A percentile compares a stretch with the other conserved stretches of the same genome.
These are phyloP conservation scores for Xylaria flabelliformis DNA, from an alignment of 495 filamentous ascomycete species.

Conservation along the genomic window DNA sequence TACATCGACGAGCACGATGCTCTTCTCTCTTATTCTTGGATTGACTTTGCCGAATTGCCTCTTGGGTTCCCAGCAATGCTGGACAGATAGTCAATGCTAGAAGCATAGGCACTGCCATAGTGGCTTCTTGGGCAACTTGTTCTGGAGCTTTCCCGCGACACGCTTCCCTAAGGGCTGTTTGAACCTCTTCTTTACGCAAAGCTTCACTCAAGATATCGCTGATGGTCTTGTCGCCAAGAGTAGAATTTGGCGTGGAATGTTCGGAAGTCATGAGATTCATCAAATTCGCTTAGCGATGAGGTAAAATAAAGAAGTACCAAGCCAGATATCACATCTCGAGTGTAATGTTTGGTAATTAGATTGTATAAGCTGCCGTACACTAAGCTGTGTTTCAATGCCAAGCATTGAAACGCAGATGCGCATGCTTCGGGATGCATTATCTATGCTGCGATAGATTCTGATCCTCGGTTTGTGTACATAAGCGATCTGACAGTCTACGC, in stretches of 20 bases:
- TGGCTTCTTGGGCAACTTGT: slow-evolving; percentile 15
- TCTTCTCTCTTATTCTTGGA: slow-evolving; percentile 51
- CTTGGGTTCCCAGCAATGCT: slow-evolving; percentile 52
- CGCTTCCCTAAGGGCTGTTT: slow-evolving; percentile 10
- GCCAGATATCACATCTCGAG: not conserved
- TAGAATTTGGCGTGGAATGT: not conserved
- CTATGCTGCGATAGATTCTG: not conserved
- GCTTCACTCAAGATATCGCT: slow-evolving; percentile 8
- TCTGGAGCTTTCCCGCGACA: slow-evolving; percentile 16
- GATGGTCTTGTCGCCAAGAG: slow-evolving; percentile 3
- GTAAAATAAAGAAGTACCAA: not conserved
- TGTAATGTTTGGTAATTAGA: not conserved
- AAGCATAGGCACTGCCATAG: slow-evolving; percentile 41
- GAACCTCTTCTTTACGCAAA: slow-evolving; percentile 5
- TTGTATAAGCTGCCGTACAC: not conserved
- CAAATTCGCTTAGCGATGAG: not conserved
- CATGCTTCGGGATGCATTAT: slow-evolving; percentile 5
- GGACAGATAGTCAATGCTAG: slow-evolving; percentile 45
- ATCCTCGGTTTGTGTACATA: not conserved
- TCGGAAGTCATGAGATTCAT: slow-evolving; percentile 8
- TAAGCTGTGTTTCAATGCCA: slow-evolving; percentile 16
- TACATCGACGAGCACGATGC: slow-evolving; percentile 51
- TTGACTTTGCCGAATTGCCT: slow-evolving; percentile 55
- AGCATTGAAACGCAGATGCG: not conserved
- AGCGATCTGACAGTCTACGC: not conserved